Percentiles rank a stretch among this genome's conserved stretches.
phyloP scores from a whole-genome alignment of 2,329 filamentous ascomycete species.

The Zasmidium cellare region DNA sequence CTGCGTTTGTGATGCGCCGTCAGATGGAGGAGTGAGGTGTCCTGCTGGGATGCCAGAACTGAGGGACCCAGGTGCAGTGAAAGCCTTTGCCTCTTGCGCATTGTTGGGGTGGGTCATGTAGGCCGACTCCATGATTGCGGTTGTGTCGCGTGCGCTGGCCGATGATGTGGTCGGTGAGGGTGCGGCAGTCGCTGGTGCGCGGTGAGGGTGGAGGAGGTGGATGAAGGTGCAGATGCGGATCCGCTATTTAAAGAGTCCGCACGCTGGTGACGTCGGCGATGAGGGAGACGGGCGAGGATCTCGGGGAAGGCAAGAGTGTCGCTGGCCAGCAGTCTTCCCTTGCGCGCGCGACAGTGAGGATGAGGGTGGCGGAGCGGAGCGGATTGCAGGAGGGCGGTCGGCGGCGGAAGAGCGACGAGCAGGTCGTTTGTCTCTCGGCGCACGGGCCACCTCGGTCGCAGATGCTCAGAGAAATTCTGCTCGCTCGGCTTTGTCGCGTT shows the following conservation, averaged over 20 bases:
- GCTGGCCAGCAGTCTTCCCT: constrained; percentile 7
- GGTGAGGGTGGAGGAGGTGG: neutral
- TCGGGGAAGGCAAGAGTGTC: constrained; percentile 4
- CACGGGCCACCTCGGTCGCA: neutral
- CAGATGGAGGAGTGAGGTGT: constrained; percentile 78
- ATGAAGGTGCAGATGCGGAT: constrained; percentile 4
- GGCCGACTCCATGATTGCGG: constrained; percentile 67
- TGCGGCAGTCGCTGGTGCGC: neutral
- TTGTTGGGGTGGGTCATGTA: constrained; percentile 83
- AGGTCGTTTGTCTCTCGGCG: neutral
- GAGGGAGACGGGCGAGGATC: neutral
- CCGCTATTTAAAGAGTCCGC: constrained; percentile 9
- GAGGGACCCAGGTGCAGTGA: constrained; percentile 87
- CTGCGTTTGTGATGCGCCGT: constrained; percentile 63
- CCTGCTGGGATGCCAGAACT: constrained; percentile 78
- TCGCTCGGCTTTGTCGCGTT: neutral
- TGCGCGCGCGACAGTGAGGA: neutral
- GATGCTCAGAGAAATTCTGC: neutral
- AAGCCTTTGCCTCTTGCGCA: constrained; percentile 90
- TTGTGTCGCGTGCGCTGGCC: constrained; percentile 1
- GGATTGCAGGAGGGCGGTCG: neutral
- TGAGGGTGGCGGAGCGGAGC: neutral
- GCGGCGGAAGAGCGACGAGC: neutral
- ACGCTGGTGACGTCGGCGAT: neutral
- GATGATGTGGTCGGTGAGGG: neutral